Evolutionary conservation across 2,329 filamentous ascomycete genomes (phyloP).

Genomic region (Emydomyces testavorans): DNA sequence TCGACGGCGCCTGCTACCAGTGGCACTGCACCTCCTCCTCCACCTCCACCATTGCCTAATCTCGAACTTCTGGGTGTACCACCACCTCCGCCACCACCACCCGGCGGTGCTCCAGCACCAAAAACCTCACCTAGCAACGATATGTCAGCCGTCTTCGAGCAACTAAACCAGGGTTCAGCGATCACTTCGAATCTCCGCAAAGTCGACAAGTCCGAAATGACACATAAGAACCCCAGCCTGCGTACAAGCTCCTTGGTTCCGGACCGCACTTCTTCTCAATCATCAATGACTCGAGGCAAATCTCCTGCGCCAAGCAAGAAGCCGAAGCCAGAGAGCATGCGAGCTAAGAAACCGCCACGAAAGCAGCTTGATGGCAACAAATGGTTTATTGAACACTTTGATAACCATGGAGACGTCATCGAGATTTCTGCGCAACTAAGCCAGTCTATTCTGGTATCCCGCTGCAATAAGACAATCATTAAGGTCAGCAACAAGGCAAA

Average conservation of each 20-base stretch:
- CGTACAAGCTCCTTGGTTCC: conserved; percentile 62
- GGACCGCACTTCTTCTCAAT: conserved; percentile 41
- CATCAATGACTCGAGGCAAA: conserved; percentile 50
- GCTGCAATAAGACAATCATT: conserved; percentile 82
- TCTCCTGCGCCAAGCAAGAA: conserved; percentile 81
- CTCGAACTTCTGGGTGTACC: conserved; percentile 46
- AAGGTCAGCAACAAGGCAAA: conserved; percentile 90
- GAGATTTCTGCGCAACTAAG: conserved; percentile 70
- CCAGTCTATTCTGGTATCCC: conserved; percentile 83
- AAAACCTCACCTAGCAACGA: conserved; percentile 45
- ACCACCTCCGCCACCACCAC: conserved; percentile 54
- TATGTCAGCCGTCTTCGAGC: conserved; percentile 78
- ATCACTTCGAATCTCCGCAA: conserved; percentile 84
- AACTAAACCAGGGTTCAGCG: conserved; percentile 78
- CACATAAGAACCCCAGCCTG: conserved; percentile 90
- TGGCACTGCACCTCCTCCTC: conserved; percentile 38
- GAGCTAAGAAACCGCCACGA: conserved; percentile 66
- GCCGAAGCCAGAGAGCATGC: conserved; percentile 75
- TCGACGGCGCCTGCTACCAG: conserved; percentile 28
- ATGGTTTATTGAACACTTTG: conserved; percentile 93
- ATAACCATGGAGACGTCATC: conserved; percentile 60
- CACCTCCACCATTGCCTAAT: conserved; percentile 38
- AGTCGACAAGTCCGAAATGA: conserved; percentile 93
- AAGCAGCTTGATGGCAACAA: conserved; percentile 80
- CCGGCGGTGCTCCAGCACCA: conserved; percentile 42